A percentile compares a stretch with the other conserved stretches of the same genome.
phyloP scores from a whole-genome alignment of 768 basidiomycete species.

The Termitomyces sp. region DNA sequence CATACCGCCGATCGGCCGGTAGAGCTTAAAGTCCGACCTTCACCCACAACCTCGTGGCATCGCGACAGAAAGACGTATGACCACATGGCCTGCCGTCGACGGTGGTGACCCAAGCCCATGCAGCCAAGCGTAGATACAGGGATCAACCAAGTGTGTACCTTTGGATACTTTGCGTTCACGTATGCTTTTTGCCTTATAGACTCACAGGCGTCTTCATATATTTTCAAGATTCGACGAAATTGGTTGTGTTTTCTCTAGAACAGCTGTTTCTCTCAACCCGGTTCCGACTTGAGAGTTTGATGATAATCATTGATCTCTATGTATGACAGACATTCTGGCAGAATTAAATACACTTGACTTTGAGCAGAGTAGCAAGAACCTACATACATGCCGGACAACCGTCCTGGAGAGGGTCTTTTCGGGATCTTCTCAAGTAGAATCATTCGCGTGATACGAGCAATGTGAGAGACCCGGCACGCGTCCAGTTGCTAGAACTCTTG shows the following conservation, averaged over 20 bases:
- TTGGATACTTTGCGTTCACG: neutral
- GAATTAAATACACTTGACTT: neutral
- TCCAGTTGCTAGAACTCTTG: neutral
- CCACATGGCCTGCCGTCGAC: neutral
- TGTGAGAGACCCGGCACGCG: neutral
- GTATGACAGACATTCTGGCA: neutral
- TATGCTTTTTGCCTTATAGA: neutral
- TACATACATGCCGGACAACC: neutral
- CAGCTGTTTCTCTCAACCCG: neutral
- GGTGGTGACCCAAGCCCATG: neutral
- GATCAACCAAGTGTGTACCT: neutral
- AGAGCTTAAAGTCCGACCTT: constrained; percentile 2
- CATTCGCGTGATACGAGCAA: neutral
- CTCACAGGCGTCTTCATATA: neutral
- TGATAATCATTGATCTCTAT: neutral
- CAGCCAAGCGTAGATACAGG: neutral
- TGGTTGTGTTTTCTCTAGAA: neutral
- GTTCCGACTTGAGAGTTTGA: neutral
- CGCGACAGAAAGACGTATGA: neutral
- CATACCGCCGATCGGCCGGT: neutral
- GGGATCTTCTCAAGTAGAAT: neutral
- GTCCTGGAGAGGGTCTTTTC: neutral
- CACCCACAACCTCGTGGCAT: neutral
- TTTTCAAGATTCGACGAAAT: neutral
- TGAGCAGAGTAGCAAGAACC: constrained; percentile 8